Evolutionary conservation across 331 rosid species (phyloP), one percentile per base, ranked within the genome.

Genomic region (Quercus phellos): DNA sequence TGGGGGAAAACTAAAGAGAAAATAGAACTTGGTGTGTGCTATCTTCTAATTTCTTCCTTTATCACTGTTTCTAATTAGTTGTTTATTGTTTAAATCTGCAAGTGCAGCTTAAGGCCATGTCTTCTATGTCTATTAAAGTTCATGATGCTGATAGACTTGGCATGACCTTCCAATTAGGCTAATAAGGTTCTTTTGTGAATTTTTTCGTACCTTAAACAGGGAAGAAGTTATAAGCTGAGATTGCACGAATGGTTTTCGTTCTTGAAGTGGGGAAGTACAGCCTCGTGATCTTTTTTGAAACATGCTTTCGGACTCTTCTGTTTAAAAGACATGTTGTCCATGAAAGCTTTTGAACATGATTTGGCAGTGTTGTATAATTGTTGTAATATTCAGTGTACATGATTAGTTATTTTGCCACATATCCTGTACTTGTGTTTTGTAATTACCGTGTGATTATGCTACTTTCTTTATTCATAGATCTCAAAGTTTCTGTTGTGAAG

Each of bases 171-270:
- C 26, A 6, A 64, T 43, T 30, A 54, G 60, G 12, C 51, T 67
- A 7, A 46, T n/a, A 42, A 34, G 51, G 27, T 22, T 13, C 70
- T 50, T 18, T 7, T 77, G 71, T 66, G 46, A 66, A 32, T 66
- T 32, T 32, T 64, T 53, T 29, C 42, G 1, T 34, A 35, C 71
- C 51, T 27, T n/a, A 8, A 22, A 10, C 85, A 73, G 82, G 81
- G 63, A 83, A 71, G 78, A 79, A 83, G 55, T 63, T 61, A 55
- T 53, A 53, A 69, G 72, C 30, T 66, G 86, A 78, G 30, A 26
- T 68, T 26, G 55, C 56, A 54, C 4, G 55, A 63, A 55, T 19
- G 63, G 14, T 60, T 60, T 21, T 27, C 42, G 6, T 5, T 61
- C 17, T 61, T 1, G 4, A 61, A 27, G 46, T 38, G 7, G 21